Evolutionary conservation across 2,329 filamentous ascomycete species (phyloP).

Genomic region (Colletotrichum tanaceti): DNA sequence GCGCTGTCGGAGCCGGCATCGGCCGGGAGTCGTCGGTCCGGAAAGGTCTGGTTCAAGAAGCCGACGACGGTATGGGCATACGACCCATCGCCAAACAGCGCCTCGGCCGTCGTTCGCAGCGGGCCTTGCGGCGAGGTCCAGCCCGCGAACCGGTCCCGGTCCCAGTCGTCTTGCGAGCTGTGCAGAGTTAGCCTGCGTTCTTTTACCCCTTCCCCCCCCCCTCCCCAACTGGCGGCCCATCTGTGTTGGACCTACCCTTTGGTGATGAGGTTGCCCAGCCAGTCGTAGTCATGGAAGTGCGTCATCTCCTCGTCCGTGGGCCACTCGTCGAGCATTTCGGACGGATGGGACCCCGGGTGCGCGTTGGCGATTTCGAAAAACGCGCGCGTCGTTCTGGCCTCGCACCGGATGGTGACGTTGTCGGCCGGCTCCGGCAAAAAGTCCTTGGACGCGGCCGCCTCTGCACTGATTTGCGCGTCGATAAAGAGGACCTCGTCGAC

Average conservation of each 20-base stretch:
- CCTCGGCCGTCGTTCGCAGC: conserved; percentile 29
- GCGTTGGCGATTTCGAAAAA: conserved; percentile 40
- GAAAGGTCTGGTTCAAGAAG: conserved; percentile 29
- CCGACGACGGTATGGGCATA: conserved; percentile 28
- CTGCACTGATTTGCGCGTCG: conserved; percentile 23
- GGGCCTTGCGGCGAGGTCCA: conserved; percentile 32
- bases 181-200: neutral
- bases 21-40: conserved; percentile 13
- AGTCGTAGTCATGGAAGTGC: conserved; percentile 39
- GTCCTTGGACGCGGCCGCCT: conserved; percentile 13
- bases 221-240: too few relatives aligned
- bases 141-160: conserved; percentile 24
- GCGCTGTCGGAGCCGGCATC: conserved; percentile 3
- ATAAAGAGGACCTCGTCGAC: conserved; percentile 32
- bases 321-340: conserved; percentile 26
- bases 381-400: conserved; percentile 27
- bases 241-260: conserved; percentile 22
- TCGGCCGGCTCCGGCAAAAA: conserved; percentile 17
- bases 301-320: conserved; percentile 34
- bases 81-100: conserved; percentile 34
- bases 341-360: conserved; percentile 19
- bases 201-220: too few relatives aligned
- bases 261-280: conserved; percentile 34
- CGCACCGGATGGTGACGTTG: conserved; percentile 35
- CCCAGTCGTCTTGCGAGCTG: conserved; percentile 26